Base-by-base conservation (phyloP, 2,329 filamentous ascomycete species). In the Purpureocillium takamizusanense region DNA sequence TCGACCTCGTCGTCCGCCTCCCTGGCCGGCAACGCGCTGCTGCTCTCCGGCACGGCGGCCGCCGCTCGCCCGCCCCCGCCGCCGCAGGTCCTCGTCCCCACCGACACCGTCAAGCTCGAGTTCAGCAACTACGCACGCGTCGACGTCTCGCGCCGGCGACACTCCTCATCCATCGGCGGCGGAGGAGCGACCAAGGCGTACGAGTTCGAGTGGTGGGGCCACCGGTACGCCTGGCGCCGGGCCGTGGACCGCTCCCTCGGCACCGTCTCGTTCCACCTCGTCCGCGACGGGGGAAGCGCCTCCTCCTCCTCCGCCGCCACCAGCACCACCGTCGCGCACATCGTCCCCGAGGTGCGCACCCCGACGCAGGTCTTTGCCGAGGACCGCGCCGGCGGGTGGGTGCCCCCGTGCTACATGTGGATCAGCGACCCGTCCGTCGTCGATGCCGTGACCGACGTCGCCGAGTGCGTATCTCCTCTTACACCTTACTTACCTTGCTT, bases 41-140 rank as follows among this genome's bases (percentile, higher is more conserved):
- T 10, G 21, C 21, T 25, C 21, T 25, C 43, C 14, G 39, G 41
- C 18, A 42, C 31, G 35, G 37, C 43, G 11, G 37, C 29, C 15
- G 38, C 33, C 16, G 42, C 41, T 17, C 36, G 23, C 32, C 42
- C 50, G 37, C 42, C 45, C 31, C 44, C 48, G 37, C 52, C 53
- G 29, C 42, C 50, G 21, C 56, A 55, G 40, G 52, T 58, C 17
- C 65, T 61, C 38, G 53, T 69, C 33, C 76, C 85, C 14, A 85
- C 81, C 41, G 87, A 94, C 59, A 82, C 75, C 28, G 84, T 90
- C 57, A 86, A 88, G 62, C 74, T 98, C 27, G 90, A 97, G 57
- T 98, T 95, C 58, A 94, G 87, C 48, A 98, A 97, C 65, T 98
- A 98, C 57, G 90, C 90, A 2, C 87, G 92, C 51, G 79, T 97